Conservation (phyloP, 1,139 yeast species). For the Wickerhamiella pararugosa region DNA sequence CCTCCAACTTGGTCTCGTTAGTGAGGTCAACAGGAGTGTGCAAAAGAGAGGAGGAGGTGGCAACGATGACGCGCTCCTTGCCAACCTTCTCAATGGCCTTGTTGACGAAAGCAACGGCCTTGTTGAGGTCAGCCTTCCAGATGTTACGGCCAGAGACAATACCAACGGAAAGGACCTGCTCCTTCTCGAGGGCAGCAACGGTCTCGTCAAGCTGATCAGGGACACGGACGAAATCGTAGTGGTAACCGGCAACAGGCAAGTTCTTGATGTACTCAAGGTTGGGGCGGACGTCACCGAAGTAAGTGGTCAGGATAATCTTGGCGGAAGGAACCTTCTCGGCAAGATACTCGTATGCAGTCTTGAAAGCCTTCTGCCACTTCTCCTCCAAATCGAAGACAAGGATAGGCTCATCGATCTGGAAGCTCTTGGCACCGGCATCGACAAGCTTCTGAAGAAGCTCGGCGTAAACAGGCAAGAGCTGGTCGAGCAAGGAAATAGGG, state of each 20-base stretch:
- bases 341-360: constrained; percentile 67
- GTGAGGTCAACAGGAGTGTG: constrained; percentile 97
- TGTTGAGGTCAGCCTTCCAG: constrained; percentile 92
- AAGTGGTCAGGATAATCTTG: constrained; percentile 70
- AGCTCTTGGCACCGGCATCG: constrained; percentile 88
- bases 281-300: constrained; percentile 98
- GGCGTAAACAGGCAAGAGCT: constrained; percentile 83
- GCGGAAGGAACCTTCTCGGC: constrained; percentile 49
- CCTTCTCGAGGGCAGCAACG: constrained; percentile 42
- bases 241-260: constrained; percentile 90
- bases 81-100: constrained; percentile 78
- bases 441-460: constrained; percentile 75
- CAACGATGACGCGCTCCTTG: constrained; percentile 62
- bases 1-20: constrained; percentile 79
- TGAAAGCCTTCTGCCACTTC: constrained; percentile 68
- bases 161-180: constrained; percentile 87
- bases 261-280: constrained; percentile 78
- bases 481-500: constrained; percentile 77
- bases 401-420: constrained; percentile 96
- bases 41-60: constrained; percentile 87
- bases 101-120: constrained; percentile 68
- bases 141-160: constrained; percentile 97
- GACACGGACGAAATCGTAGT: constrained; percentile 90
- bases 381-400: constrained; percentile 87
- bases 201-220: constrained; percentile 93